These are phyloP conservation scores for Mycena pura DNA, from an alignment of 768 basidiomycete genomes.

Conservation along the genomic window DNA sequence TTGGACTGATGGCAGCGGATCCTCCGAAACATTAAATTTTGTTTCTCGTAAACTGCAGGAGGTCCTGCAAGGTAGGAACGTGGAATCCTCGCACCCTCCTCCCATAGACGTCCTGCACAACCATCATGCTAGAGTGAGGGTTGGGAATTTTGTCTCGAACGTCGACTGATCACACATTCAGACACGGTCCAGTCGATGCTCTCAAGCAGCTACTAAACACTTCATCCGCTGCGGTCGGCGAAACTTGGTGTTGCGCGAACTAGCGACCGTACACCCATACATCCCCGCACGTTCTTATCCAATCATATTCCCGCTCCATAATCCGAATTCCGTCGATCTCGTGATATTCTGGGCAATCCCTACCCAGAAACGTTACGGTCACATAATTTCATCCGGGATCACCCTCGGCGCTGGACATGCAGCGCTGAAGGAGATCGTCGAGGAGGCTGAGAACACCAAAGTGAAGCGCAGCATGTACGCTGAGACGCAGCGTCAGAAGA, in stretches of 20 bases:
- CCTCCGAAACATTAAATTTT: conserved; percentile 54
- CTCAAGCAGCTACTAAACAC: conserved; percentile 41
- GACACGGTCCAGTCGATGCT: conserved; percentile 21
- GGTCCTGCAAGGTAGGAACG: conserved; percentile 56
- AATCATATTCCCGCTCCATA: conserved; percentile 80
- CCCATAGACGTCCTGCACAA: conserved; percentile 58
- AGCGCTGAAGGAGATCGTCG: conserved; percentile 64
- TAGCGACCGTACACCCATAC: conserved; percentile 54
- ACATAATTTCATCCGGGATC: conserved; percentile 62
- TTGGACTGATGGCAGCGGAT: conserved; percentile 44
- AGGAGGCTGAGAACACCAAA: conserved; percentile 65
- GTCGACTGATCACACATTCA: conserved; percentile 4
- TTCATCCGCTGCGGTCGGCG: conserved; percentile 62
- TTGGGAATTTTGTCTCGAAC: neutral
- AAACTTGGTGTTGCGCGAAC: conserved; percentile 43
- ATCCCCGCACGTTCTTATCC: conserved; percentile 60
- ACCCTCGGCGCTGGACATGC: conserved; percentile 75
- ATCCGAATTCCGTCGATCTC: conserved; percentile 75
- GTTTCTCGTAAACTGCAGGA: conserved; percentile 56
- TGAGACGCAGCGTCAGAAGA: conserved; percentile 81
- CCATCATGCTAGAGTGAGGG: conserved; percentile 53
- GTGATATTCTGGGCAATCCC: conserved; percentile 80
- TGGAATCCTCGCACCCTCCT: conserved; percentile 54
- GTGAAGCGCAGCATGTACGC: conserved; percentile 88
- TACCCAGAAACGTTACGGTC: conserved; percentile 64